Percentiles rank a stretch among this genome's conserved stretches.
phyloP scores from a whole-genome alignment of 257 asterid species.

The Solanum sitiens region DNA sequence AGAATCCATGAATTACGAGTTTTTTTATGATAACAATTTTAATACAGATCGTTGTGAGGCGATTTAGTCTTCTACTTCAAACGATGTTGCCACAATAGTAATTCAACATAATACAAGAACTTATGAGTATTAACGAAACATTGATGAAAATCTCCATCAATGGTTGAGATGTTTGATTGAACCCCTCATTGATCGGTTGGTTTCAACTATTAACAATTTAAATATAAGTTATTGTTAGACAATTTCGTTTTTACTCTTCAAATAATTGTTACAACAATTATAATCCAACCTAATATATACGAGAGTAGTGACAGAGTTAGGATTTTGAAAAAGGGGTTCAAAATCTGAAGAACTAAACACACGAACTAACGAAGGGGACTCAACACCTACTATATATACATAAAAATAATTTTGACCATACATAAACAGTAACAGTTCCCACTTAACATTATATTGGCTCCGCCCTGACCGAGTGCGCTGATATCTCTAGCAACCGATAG shows the following conservation, averaged over 20 bases:
- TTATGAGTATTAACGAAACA: not conserved
- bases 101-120: not conserved
- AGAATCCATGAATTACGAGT: not conserved
- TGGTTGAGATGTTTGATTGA: not conserved
- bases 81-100: not conserved
- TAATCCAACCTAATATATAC: not conserved
- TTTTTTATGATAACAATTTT: not conserved
- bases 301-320: not conserved
- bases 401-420: too few species aligned
- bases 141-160: not conserved
- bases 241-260: not conserved
- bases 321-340: too few species aligned
- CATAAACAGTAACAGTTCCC: too few species aligned
- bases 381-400: not conserved
- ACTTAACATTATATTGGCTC: not conserved
- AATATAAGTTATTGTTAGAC: not conserved
- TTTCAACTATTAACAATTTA: not conserved
- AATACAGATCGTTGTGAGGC: accelerated
- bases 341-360: too few species aligned
- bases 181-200: not conserved
- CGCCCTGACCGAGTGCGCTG: not conserved
- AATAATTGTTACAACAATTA: not conserved
- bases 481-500: not conserved
- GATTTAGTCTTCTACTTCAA: not conserved
- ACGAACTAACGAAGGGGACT: accelerated